phyloP scores from a whole-genome alignment of 2,329 filamentous ascomycete species.

The Chrysoporthe deuterocubensis region DNA sequence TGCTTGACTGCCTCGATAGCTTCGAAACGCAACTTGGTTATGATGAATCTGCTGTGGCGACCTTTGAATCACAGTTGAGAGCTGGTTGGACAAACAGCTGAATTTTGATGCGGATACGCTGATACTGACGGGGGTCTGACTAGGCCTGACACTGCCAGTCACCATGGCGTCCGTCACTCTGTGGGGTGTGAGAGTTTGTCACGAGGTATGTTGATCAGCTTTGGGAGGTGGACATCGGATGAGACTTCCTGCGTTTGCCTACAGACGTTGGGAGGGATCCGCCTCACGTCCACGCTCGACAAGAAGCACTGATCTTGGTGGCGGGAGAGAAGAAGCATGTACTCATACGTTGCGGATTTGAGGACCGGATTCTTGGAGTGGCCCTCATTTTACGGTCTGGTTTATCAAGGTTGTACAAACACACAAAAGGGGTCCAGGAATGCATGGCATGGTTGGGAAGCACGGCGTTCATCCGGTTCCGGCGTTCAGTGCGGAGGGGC shows the following conservation, averaged over 20 bases:
- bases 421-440: neutral
- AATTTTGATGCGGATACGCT: neutral
- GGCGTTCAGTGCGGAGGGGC: neutral
- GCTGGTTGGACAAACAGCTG: neutral
- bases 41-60: neutral
- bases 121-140: neutral
- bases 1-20: neutral
- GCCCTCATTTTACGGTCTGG: neutral
- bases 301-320: neutral
- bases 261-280: neutral
- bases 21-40: neutral
- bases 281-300: neutral
- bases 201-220: neutral
- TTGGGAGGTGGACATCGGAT: neutral
- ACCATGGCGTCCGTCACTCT: neutral
- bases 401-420: neutral
- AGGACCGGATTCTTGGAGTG: neutral
- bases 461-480: conserved; percentile 1
- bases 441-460: neutral
- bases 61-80: neutral
- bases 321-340: neutral
- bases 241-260: neutral
- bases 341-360: neutral
- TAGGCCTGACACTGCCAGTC: neutral
- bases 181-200: neutral